Percentiles rank a stretch among this genome's conserved stretches.
phyloP scores from a whole-genome alignment of 192 early-diverging fungal species.

The Coemansia sp. region DNA sequence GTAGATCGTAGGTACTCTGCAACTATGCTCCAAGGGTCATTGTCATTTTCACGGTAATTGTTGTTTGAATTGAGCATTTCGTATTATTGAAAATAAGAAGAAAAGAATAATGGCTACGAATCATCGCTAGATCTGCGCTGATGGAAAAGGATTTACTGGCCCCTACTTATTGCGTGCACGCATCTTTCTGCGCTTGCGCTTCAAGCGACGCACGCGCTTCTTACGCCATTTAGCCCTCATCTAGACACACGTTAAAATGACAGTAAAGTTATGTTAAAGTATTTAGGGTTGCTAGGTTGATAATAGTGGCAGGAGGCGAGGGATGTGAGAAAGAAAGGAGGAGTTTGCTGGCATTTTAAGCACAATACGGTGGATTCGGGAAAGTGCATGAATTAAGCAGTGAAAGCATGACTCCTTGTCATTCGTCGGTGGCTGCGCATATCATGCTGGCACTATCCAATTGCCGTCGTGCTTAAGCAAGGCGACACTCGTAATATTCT shows the following conservation, averaged over 20 bases:
- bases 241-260: conserved; percentile 3
- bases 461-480: too few relatives aligned
- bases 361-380: neutral
- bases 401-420: neutral
- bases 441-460: neutral
- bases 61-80: neutral
- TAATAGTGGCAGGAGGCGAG: neutral
- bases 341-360: neutral
- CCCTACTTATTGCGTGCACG: conserved; percentile 61
- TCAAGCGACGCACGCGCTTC: conserved; percentile 69
- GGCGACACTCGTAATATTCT: neutral
- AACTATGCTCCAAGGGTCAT: conserved; percentile 15
- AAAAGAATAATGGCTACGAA: neutral
- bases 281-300: neutral
- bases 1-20: conserved; percentile 9
- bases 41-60: neutral
- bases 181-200: conserved; percentile 80
- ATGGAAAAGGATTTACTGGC: neutral
- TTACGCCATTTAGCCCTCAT: conserved; percentile 79
- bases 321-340: neutral
- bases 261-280: neutral
- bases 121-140: neutral
- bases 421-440: neutral
- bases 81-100: neutral
- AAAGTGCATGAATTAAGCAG: neutral